Evolutionary conservation across 257 asterid genomes (phyloP).

Genomic region (Orobanche coerulescens): DNA sequence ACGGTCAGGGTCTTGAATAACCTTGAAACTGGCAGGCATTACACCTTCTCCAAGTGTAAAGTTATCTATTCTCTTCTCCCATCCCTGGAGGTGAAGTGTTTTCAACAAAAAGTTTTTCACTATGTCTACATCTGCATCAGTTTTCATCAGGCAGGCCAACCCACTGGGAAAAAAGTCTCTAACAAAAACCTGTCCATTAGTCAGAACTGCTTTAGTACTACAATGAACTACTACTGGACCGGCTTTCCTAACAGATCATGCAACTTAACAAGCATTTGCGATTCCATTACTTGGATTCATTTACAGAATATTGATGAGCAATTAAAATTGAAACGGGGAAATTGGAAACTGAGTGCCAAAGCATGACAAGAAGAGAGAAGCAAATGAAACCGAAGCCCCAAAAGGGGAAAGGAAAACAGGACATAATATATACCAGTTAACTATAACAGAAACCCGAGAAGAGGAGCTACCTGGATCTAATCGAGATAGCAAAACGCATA

Average conservation of each 20-base stretch:
- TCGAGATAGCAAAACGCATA: background rate
- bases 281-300: background rate
- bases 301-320: background rate
- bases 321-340: background rate
- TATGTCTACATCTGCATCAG: constrained; percentile 36
- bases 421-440: background rate
- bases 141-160: constrained; percentile 51
- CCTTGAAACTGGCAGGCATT: constrained; percentile 64
- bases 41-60: constrained; percentile 55
- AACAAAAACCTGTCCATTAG: constrained; percentile 41
- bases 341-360: background rate
- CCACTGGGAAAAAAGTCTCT: constrained; percentile 60
- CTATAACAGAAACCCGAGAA: background rate
- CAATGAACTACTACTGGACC: constrained; percentile 3
- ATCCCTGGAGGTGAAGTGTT: constrained; percentile 58
- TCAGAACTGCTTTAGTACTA: constrained; percentile 1
- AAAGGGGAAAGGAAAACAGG: background rate
- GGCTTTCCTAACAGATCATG: background rate
- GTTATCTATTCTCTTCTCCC: constrained; percentile 57
- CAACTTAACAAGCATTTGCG: background rate
- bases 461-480: background rate
- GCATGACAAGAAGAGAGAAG: background rate
- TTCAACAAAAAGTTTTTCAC: constrained; percentile 50
- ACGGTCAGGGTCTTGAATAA: constrained; percentile 28
- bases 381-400: background rate